phyloP scores from a whole-genome alignment of 2,329 filamentous ascomycete species.

The Cordyceps sp. region DNA sequence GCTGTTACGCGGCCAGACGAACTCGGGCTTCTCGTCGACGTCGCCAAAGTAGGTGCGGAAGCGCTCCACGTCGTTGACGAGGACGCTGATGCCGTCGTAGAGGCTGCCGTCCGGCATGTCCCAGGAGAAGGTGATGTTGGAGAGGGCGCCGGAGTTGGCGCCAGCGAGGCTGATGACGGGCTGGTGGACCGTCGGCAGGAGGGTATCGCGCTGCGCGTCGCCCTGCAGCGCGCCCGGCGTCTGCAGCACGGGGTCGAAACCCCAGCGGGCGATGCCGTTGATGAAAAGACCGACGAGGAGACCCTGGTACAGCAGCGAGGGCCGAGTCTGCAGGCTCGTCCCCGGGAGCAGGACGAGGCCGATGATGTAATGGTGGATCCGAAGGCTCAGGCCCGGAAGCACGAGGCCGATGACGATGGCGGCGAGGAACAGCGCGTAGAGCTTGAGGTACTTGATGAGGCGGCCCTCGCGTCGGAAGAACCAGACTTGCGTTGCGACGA shows the following conservation, averaged over 20 bases:
- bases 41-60: constrained; percentile 56
- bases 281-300: constrained; percentile 81
- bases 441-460: constrained; percentile 57
- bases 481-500: constrained; percentile 65
- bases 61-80: constrained; percentile 76
- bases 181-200: constrained; percentile 35
- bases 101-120: constrained; percentile 23
- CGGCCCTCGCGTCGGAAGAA: constrained; percentile 74
- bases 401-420: constrained; percentile 54
- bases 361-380: constrained; percentile 91
- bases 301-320: constrained; percentile 75
- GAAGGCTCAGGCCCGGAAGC: constrained; percentile 62
- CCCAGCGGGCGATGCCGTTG: constrained; percentile 88
- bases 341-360: constrained; percentile 75
- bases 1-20: constrained; percentile 41
- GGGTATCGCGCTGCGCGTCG: constrained; percentile 45
- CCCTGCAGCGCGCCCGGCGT: constrained; percentile 57
- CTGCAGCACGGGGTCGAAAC: constrained; percentile 77
- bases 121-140: constrained; percentile 50
- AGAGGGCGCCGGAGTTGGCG: constrained; percentile 22
- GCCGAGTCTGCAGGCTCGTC: constrained; percentile 75
- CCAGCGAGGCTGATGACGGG: constrained; percentile 31
- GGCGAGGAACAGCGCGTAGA: constrained; percentile 54
- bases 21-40: constrained; percentile 23
- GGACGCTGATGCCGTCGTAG: constrained; percentile 61